These are phyloP conservation scores for Capillidium heterosporum DNA, from an alignment of 371 early-diverging fungal genomes.

Conservation along the genomic window DNA sequence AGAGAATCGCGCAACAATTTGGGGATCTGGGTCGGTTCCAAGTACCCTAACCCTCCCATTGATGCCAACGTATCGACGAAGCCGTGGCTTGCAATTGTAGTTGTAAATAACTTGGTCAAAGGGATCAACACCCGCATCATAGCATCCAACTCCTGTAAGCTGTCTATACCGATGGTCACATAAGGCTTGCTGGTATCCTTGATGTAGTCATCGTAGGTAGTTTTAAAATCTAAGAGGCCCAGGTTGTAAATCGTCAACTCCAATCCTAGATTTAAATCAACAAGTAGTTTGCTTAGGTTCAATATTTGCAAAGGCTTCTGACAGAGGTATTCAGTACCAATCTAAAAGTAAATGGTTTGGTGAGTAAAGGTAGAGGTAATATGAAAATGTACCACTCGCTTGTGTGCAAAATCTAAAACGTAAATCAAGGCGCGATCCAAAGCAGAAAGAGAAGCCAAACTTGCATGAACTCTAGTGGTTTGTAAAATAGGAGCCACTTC, in stretches of 20 bases:
- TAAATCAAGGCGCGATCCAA: conserved; percentile 26
- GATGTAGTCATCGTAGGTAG: conserved; percentile 8
- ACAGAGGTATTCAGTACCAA: conserved; percentile 16
- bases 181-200: conserved; percentile 5
- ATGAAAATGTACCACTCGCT: conserved; percentile 20
- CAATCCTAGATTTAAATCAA: conserved; percentile 23
- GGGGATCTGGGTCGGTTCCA: conserved; percentile 46
- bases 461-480: conserved; percentile 41
- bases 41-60: conserved; percentile 48
- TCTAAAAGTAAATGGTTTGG: conserved; percentile 9
- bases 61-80: conserved; percentile 41
- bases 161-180: no score
- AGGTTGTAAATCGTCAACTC: conserved; percentile 34
- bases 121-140: conserved; percentile 44
- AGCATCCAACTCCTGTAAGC: background rate
- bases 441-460: conserved; percentile 21
- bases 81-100: conserved; percentile 23
- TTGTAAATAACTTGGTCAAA: conserved; percentile 32
- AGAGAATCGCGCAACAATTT: conserved; percentile 32
- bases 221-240: conserved; percentile 30
- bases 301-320: conserved; percentile 36
- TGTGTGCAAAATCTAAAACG: conserved; percentile 36
- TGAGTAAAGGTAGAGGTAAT: background rate
- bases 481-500: conserved; percentile 39
- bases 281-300: conserved; percentile 30